phyloP scores from a whole-genome alignment of 208 protist genomes.

The Trypanosoma vivax region DNA sequence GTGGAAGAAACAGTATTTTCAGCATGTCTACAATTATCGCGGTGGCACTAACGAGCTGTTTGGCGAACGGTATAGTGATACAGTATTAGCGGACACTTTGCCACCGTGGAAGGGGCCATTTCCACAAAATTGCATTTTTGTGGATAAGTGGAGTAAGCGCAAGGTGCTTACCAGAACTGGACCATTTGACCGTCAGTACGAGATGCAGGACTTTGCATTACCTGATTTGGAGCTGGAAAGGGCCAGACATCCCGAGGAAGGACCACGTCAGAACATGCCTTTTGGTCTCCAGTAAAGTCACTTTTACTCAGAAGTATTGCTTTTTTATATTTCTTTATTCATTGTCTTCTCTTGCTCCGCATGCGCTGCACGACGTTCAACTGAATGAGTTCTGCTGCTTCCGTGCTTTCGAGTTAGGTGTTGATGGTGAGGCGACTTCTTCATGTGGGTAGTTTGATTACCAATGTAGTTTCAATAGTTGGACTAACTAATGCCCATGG shows the following conservation, averaged over 20 bases:
- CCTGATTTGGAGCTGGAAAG: slow-evolving; percentile 83
- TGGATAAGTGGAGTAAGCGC: slow-evolving; percentile 89
- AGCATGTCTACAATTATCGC: slow-evolving; percentile 90
- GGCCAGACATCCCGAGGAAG: slow-evolving; percentile 69
- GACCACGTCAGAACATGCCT: slow-evolving; percentile 81
- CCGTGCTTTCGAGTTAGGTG: background rate
- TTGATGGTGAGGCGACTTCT: background rate
- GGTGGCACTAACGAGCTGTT: slow-evolving; percentile 87
- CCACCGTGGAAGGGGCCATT: slow-evolving; percentile 88
- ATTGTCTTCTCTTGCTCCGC: background rate
- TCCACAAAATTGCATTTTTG: slow-evolving; percentile 84
- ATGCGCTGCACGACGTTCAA: background rate
- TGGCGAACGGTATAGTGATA: slow-evolving; percentile 75
- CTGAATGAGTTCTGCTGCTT: background rate
- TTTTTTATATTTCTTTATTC: slow-evolving; percentile 5
- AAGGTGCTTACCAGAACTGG: slow-evolving; percentile 81
- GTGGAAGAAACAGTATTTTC: slow-evolving; percentile 80
- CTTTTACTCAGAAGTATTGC: background rate
- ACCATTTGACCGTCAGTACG: slow-evolving; percentile 87
- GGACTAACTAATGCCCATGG: background rate
- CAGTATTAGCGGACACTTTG: slow-evolving; percentile 59
- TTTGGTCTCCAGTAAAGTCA: slow-evolving; percentile 75
- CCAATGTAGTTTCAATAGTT: background rate
- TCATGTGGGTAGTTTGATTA: background rate
- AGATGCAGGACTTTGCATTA: slow-evolving; percentile 89